These are phyloP conservation scores for Xylaria grammica DNA, from an alignment of 495 filamentous ascomycete genomes.

Conservation along the genomic window DNA sequence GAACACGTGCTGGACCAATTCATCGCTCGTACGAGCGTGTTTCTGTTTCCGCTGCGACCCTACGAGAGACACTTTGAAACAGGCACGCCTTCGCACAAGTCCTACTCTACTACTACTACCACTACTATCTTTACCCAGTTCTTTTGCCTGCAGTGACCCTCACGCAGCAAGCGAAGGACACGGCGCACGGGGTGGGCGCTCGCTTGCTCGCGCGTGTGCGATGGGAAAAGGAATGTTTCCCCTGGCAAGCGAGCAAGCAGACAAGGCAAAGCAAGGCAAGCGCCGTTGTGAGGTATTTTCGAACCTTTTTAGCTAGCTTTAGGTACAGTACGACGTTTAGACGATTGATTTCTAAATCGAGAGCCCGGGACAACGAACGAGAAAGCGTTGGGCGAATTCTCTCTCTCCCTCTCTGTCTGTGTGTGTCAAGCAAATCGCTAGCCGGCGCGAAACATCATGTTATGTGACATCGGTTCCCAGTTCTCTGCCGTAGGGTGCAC, in stretches of 20 bases:
- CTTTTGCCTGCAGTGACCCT: too few species aligned
- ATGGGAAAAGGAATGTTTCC: not conserved
- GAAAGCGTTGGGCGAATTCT: too few species aligned
- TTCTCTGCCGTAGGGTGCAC: not conserved
- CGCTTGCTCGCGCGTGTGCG: not conserved
- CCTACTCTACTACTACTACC: too few species aligned
- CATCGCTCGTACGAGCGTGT: not conserved
- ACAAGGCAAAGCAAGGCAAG: not conserved
- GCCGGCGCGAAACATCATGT: not conserved
- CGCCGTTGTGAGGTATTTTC: too few species aligned
- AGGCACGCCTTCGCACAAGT: not conserved
- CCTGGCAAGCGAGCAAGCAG: slow-evolving; percentile 1
- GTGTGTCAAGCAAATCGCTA: too few species aligned
- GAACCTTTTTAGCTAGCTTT: too few species aligned
- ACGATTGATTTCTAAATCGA: too few species aligned
- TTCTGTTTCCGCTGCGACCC: slow-evolving; percentile 5
- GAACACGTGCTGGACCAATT: slow-evolving; percentile 18
- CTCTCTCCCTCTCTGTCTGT: not conserved
- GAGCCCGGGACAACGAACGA: too few species aligned
- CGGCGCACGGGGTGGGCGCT: not conserved
- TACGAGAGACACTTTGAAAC: slow-evolving; percentile 15
- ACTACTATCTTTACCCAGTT: too few species aligned
- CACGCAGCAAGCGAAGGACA: not conserved
- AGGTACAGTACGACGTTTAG: too few species aligned
- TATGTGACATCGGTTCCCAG: slow-evolving; percentile 3